Evolutionary conservation across 2,329 filamentous ascomycete genomes (phyloP).

Genomic region (Aspergillus felis): DNA sequence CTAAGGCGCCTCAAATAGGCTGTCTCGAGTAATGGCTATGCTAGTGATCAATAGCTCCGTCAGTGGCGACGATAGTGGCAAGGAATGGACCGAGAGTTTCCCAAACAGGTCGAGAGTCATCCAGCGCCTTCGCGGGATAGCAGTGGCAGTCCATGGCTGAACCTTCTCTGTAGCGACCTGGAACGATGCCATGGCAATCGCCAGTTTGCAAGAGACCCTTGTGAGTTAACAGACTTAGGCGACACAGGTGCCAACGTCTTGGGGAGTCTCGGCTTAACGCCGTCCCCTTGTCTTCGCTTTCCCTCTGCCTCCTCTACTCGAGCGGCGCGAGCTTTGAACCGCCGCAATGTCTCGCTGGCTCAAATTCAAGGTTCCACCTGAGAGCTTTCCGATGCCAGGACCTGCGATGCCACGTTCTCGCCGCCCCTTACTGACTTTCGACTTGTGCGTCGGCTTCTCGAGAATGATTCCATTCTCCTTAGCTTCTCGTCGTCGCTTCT

Average conservation of each 20-base stretch:
- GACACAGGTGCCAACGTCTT: not conserved
- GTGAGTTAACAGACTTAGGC: not conserved
- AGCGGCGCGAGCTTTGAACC: slow-evolving; percentile 56
- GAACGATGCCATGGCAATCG: not conserved
- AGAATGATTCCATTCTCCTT: slow-evolving; percentile 87
- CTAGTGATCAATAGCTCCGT: not conserved
- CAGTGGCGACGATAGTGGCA: not conserved
- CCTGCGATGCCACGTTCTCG: slow-evolving; percentile 65
- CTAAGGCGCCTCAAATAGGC: not conserved
- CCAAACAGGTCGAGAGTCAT: not conserved
- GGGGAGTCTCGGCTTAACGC: slow-evolving; percentile 13
- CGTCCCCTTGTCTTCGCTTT: slow-evolving; percentile 30
- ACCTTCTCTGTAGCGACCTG: not conserved
- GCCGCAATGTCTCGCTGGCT: slow-evolving; percentile 71
- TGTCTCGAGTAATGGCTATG: not conserved
- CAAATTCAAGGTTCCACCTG: slow-evolving; percentile 72
- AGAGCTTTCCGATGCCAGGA: slow-evolving; percentile 75
- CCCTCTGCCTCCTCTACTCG: slow-evolving; percentile 20
- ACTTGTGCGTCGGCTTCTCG: slow-evolving; percentile 53
- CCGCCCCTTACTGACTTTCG: slow-evolving; percentile 36
- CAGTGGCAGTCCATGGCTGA: not conserved
- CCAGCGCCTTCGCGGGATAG: not conserved
- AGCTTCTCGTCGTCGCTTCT: slow-evolving; percentile 70
- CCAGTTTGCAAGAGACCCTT: not conserved
- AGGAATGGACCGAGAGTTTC: not conserved